Evolutionary conservation across 192 early-diverging fungal species (phyloP).

Genomic region (Coemansia javaensis): DNA sequence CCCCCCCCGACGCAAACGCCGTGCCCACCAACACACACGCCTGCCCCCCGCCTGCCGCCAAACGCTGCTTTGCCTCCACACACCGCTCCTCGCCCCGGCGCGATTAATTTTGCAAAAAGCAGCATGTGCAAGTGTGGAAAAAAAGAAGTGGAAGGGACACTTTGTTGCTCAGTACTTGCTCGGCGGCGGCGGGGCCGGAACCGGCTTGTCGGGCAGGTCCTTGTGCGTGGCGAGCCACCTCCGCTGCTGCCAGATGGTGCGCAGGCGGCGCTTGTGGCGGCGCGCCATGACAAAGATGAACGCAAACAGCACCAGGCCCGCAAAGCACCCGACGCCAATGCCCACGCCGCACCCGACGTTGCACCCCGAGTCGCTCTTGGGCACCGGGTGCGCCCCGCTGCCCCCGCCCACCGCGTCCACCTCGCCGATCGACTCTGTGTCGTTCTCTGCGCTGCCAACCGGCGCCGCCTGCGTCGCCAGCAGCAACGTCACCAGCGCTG

Average conservation of each 20-base stretch:
- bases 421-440: background rate
- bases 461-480: no score
- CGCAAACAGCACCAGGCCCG: conserved; percentile 13
- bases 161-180: conserved; percentile 21
- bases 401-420: conserved; percentile 2
- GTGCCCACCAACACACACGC: no score
- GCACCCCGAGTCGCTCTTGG: conserved; percentile 21
- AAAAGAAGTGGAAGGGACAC: background rate
- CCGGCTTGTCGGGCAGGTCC: conserved; percentile 40
- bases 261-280: conserved; percentile 37
- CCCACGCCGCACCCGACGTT: conserved; percentile 38
- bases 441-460: no score
- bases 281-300: conserved; percentile 40
- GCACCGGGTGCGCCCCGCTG: background rate
- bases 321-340: conserved; percentile 43
- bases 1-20: no score
- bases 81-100: no score
- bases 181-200: conserved; percentile 36
- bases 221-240: conserved; percentile 44
- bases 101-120: no score
- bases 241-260: conserved; percentile 19
- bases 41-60: no score
- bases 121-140: no score
- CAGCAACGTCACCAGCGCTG: no score
- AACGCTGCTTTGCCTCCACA: no score